Evolutionary conservation across 352 stramenopile species (phyloP), one percentile per base, ranked within the genome.

Genomic region (Phytophthora parvispora): DNA sequence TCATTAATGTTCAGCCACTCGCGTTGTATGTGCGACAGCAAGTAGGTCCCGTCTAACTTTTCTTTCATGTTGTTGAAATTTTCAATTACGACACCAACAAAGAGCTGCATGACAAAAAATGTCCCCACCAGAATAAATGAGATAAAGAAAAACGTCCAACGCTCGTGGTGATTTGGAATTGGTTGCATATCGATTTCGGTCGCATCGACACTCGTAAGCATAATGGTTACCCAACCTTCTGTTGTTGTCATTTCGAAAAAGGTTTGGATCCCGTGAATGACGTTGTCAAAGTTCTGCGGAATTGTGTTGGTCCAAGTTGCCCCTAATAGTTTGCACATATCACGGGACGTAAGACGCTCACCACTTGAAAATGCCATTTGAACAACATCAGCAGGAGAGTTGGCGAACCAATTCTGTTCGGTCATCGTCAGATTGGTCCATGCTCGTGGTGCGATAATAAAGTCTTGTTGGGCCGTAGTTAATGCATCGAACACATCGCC

Each of bases 21-120:
- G 18, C 89, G 76, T 55, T 97, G 89, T 9, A 84, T 78, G 18
- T 77, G 74, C 2, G 89, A 93, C 18, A 97, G 80, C n/a, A 96
- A 60, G 42, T 81, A 89, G 0, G 80, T 89, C 7, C 77, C 80
- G 16, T 88, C 84, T 1, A 92, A 50, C 16, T 83, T 85, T 38
- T 89, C 78, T 40, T 90, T 90, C 84, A 91, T 90, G 9, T 73
- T 76, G 53, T 97, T 96, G 58, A 98, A 98, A 56, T 97, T 97
- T 45, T 98, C 92, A 43, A 98, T 95, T n/a, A 98, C 86, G n/a
- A 98, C 92, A 32, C 93, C 95, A 13, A 98, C 89, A 64, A 98
- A 98, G 1, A 98, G 77, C 32, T 98, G 91, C 75, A 98, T 92
- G 5, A 98, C 81, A 64, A 98, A 98, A 60, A 97, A 98, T 3